Base-by-base conservation (phyloP, 768 basidiomycete genomes). In the Lactarius sanguifluus region DNA sequence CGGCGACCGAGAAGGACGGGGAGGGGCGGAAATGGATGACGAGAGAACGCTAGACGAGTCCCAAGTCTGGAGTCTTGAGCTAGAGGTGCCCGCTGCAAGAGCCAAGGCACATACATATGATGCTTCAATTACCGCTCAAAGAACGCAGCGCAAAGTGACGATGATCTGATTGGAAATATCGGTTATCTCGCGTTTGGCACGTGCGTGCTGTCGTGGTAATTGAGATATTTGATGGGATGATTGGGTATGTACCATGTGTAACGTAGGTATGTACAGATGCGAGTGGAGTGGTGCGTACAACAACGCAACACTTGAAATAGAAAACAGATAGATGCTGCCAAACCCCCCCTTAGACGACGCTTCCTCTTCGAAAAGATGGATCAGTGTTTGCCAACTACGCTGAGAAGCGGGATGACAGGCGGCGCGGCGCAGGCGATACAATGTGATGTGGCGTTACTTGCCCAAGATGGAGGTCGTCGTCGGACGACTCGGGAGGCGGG, bases 401-500 rank as follows among this genome's bases (percentile, higher is more conserved):
- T 18, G 20, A 66, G 57, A 66, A 66, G 61, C 61, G 65, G 23
- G 61, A 66, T 52, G 65, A 52, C 52, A 74, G 69, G 47, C 82
- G 81, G 41, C 80, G 83, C 50, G 82, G 75, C 25, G 79, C 81
- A 7, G 89, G 87, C 9, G 89, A 91, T 45, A 85, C 83, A 38
- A 90, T 75, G 70, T 86, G 86, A 66, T 83, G 82, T n/a, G 89
- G 88, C 0, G 87, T 89, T 20, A 89, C 86, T 73, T 89, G 86
- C 0, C 88, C 87, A 32, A 84, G 66, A 66, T 81, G 80, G 0
- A 81, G 82, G 68, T 89, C 86, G 64, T 91, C 87, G 70, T 90
- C 89, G 3, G 88, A 89, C 3, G 86, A 66, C 55, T 62, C 65
- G 60, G 45, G 85, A 25, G 62, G 52, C 59, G 62, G 58, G 25